phyloP scores from a whole-genome alignment of 176 grass and related monocot genomes.

The Puccinellia tenuiflora region DNA sequence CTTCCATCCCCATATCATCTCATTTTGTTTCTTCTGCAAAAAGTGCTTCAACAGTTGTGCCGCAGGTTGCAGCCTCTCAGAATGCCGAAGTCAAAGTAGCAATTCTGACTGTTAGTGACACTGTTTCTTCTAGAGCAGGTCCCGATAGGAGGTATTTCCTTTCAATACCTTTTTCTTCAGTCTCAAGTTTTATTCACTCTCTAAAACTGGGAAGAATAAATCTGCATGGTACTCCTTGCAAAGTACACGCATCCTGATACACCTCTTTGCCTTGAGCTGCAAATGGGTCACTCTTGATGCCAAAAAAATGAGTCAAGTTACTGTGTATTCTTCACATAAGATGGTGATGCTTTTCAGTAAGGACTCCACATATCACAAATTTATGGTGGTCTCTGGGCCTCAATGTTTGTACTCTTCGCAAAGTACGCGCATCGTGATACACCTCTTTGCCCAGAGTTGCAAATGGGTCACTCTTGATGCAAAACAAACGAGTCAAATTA shows the following conservation, averaged over 20 bases:
- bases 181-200: background rate
- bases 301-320: constrained; percentile 47
- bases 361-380: constrained; percentile 19
- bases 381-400: background rate
- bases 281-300: constrained; percentile 74
- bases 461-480: constrained; percentile 78
- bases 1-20: background rate
- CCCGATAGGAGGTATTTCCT: constrained; percentile 84
- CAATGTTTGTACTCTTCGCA: background rate
- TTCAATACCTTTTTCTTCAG: background rate
- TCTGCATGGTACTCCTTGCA: background rate
- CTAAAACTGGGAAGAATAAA: background rate
- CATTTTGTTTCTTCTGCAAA: constrained; percentile 16
- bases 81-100: constrained; percentile 59
- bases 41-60: constrained; percentile 4
- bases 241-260: constrained; percentile 76
- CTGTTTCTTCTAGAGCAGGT: constrained; percentile 74
- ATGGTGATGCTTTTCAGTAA: constrained; percentile 30
- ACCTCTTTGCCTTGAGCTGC: constrained; percentile 49
- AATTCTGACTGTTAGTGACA: constrained; percentile 94
- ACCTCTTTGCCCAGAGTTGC: constrained; percentile 53
- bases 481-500: constrained; percentile 46
- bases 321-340: constrained; percentile 37
- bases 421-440: constrained; percentile 75
- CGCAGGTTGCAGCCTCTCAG: constrained; percentile 24